phyloP scores from a whole-genome alignment of 1,284 basidiomycete species.

The Moesziomyces parantarcticus region DNA sequence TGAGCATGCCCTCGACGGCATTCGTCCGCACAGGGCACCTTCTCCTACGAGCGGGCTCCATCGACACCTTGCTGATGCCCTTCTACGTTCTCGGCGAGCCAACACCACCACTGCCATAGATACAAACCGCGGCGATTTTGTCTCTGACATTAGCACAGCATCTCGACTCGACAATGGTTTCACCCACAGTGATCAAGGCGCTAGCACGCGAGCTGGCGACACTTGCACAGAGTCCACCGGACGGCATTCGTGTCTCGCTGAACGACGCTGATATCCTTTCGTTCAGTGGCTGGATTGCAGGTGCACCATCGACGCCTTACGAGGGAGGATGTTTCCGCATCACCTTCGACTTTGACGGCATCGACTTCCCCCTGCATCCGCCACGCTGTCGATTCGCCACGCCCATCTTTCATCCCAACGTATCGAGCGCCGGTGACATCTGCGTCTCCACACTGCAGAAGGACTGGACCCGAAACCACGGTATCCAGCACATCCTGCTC shows the following conservation, averaged over 20 bases:
- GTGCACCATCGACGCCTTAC: constrained; percentile 86
- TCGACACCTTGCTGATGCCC: background rate
- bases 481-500: constrained; percentile 87
- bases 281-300: constrained; percentile 36
- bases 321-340: constrained; percentile 62
- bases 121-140: too few species aligned
- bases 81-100: too few species aligned
- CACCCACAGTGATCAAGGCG: constrained; percentile 29
- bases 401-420: constrained; percentile 94
- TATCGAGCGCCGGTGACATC: constrained; percentile 88
- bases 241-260: constrained; percentile 34
- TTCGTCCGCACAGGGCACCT: too few species aligned
- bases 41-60: too few species aligned
- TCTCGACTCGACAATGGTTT: constrained; percentile 23
- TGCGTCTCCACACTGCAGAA: constrained; percentile 98
- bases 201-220: constrained; percentile 32
- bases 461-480: constrained; percentile 92
- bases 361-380: constrained; percentile 43
- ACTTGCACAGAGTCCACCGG: constrained; percentile 19
- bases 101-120: too few species aligned
- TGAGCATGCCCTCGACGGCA: background rate
- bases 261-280: constrained; percentile 42
- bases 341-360: constrained; percentile 39
- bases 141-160: background rate
- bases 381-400: constrained; percentile 33